Percentiles rank a stretch among this genome's conserved stretches.
These are phyloP conservation scores for Austroboletus niveus DNA, from an alignment of 1,284 basidiomycete species.

Conservation along the genomic window DNA sequence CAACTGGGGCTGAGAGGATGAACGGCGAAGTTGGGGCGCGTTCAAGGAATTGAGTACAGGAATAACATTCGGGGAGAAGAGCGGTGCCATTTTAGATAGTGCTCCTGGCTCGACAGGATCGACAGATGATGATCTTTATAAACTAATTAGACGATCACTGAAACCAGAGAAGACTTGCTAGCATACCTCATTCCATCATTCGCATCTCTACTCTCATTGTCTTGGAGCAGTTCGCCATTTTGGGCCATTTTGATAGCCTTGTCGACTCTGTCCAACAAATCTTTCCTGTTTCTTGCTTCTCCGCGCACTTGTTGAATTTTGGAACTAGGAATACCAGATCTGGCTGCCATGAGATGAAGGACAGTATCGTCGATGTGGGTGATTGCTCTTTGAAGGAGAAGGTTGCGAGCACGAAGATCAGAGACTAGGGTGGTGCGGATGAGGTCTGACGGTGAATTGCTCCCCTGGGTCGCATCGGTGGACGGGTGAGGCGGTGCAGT, in stretches of 20 bases:
- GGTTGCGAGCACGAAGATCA: slow-evolving; percentile 32
- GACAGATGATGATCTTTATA: slow-evolving; percentile 12
- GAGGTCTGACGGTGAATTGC: slow-evolving; percentile 9
- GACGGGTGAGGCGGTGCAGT: slow-evolving; percentile 30
- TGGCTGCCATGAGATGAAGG: slow-evolving; percentile 30
- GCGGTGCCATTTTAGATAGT: background rate
- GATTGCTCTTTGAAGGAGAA: slow-evolving; percentile 34
- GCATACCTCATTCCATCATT: slow-evolving; percentile 14
- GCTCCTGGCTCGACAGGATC: background rate
- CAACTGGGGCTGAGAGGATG: slow-evolving; percentile 30
- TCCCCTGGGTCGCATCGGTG: slow-evolving; percentile 10
- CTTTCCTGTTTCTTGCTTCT: slow-evolving; percentile 33
- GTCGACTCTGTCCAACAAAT: slow-evolving; percentile 31
- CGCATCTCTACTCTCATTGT: slow-evolving; percentile 1
- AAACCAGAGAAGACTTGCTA: background rate
- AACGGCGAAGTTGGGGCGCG: slow-evolving; percentile 28
- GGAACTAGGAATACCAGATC: slow-evolving; percentile 33
- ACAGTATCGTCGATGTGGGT: slow-evolving; percentile 34
- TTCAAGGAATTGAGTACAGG: slow-evolving; percentile 11
- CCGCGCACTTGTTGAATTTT: slow-evolving; percentile 33
- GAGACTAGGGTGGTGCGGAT: slow-evolving; percentile 28
- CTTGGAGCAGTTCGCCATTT: slow-evolving; percentile 18
- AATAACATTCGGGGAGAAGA: background rate
- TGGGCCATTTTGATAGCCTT: slow-evolving; percentile 32
- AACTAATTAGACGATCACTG: slow-evolving; percentile 6